Base-by-base conservation (phyloP, 768 basidiomycete species). In the Suillus sp. region DNA sequence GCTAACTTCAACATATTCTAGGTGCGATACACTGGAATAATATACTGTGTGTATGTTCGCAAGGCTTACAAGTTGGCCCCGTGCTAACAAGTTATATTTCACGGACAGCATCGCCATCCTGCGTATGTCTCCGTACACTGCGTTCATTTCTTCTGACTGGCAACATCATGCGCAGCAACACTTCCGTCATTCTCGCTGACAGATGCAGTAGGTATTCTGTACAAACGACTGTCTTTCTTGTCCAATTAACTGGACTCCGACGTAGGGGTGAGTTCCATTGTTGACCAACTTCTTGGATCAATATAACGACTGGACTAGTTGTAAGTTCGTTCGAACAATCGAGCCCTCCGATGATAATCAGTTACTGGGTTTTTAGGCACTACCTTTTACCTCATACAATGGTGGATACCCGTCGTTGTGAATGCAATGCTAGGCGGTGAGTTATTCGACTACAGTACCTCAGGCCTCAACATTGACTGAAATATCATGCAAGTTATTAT, bases 371-470 rank as follows among this genome's bases (percentile, higher is more conserved):
- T 48, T n/a, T 27, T 27, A 48, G 47, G 47, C 47, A 48, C 47
- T 7, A 16, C 22, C 8, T 25, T 25, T 48, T 48, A 25, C 25
- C 22, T 48, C 25, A 25, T 13, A 48, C 47, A 48, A 16, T 48
- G 47, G 47, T 48, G 47, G 47, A 48, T 48, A 7, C 22, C 25
- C 7, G 47, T 25, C 14, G 3, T 48, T 7, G 25, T 48, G 27
- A 48, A 48, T 48, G 47, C 25, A 8, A 48, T 48, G 47, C 6
- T 48, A 27, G 47, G 47, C 47, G 47, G 47, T 48, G 47, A 48
- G 47, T 25, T 25, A 48, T 13, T 25, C 13, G 3, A 14, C 47
- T 48, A 14, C 22, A 16, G 22, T 14, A 48, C 47, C 25, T 48
- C 25, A 9, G 25, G 25, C 47, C 25, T 48, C 25, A 9, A 25